Conservation (phyloP, 1,139 yeast species). For the Lizanozyma gosingica region DNA sequence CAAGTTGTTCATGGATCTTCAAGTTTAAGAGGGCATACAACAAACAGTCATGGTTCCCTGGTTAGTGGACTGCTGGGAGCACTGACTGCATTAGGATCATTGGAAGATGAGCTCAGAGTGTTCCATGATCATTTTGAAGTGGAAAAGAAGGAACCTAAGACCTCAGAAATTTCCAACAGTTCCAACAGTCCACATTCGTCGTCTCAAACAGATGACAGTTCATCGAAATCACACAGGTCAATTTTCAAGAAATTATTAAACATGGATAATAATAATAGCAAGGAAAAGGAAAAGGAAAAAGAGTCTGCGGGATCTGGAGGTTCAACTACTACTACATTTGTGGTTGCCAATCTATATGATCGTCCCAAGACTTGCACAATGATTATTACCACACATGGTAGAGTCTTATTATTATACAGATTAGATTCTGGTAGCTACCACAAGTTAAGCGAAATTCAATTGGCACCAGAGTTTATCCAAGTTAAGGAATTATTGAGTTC, state of each 20-base stretch:
- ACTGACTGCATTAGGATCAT: conserved; percentile 1
- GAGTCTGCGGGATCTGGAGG: conserved; percentile 4
- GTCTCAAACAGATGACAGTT: not conserved
- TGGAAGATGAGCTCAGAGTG: conserved; percentile 20
- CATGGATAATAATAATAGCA: conserved; percentile 9
- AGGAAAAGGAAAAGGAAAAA: conserved; percentile 6
- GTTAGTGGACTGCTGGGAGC: conserved; percentile 6
- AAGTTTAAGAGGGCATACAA: conserved; percentile 18
- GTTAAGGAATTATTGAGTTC: conserved; percentile 45
- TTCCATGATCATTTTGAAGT: conserved; percentile 19
- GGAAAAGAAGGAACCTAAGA: conserved; percentile 10
- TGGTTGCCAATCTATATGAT: conserved; percentile 4
- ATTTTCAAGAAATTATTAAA: conserved; percentile 23
- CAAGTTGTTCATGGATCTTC: conserved; percentile 50
- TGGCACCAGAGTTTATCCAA: conserved; percentile 42
- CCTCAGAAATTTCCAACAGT: conserved; percentile 6
- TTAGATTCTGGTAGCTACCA: conserved; percentile 18
- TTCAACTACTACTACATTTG: not conserved
- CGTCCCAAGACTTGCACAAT: conserved; percentile 27
- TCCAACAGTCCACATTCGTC: not conserved
- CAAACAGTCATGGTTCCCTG: conserved; percentile 5
- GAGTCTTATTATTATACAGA: conserved; percentile 41
- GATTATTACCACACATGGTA: conserved; percentile 47
- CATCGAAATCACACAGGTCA: conserved; percentile 5
- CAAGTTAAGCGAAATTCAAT: conserved; percentile 23